Base-by-base conservation (phyloP, 2,329 filamentous ascomycete genomes). In the Pestalotiopsis sp. region DNA sequence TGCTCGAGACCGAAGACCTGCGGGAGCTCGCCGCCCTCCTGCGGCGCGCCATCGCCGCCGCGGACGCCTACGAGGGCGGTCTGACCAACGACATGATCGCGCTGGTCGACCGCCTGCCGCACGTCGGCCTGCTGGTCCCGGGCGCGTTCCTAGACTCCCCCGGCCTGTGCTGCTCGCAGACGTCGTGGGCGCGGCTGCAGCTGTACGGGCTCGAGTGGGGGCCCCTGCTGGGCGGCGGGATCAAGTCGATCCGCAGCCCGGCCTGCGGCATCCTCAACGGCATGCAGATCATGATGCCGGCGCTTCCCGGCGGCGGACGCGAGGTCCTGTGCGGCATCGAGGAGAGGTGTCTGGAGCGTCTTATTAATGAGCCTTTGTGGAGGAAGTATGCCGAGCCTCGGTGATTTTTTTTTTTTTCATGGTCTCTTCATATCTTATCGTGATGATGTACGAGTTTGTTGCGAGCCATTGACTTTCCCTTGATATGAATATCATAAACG, bases 151-250 rank as follows among this genome's bases (percentile, higher is more conserved):
- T 63, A 5, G 36, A 63, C 38, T 38, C 38, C 0, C 61, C 36
- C n/a, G 61, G 61, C 7, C 38, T 63, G 13, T 13, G 61, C 9
- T 63, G 61, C 27, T 38, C 38, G n/a, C 61, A 63, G 61, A 63
- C 61, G 6, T 38, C 61, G 4, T 63, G 61, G 61, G 61, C 38
- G 11, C n/a, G 38, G 20, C 36, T 63, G 13, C 25, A 20, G 20
- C 61, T 63, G 4, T 63, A 38, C 6, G 61, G 38, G 1, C 61
- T 63, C 11, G 61, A 63, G 20, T 39, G 61, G 61, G 61, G 61
- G 14, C 61, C 38, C 0, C 31, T 41, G 1, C 11, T 63, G 20
- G 61, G 61, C 14, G 17, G 38, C 13, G 13, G 36, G 12, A 63
- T 63, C 31, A 3, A 4, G 20, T 27, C 61, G 4, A 38, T 45